phyloP scores from a whole-genome alignment of 495 filamentous ascomycete genomes.

The Daldinia grandis region DNA sequence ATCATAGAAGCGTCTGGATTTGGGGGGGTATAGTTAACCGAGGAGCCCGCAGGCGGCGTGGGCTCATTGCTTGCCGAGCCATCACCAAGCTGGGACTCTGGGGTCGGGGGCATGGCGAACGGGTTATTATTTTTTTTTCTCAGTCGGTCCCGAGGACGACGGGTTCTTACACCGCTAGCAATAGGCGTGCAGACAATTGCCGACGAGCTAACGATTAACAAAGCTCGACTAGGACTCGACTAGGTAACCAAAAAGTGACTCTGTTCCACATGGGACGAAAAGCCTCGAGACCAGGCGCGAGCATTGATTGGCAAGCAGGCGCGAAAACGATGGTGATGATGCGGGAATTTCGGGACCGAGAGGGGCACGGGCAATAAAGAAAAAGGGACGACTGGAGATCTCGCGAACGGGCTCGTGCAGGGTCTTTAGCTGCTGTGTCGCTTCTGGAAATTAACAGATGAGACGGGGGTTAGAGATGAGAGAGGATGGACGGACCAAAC shows the following conservation, averaged over 20 bases:
- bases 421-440: slow-evolving; percentile 34
- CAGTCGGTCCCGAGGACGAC: slow-evolving; percentile 44
- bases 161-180: slow-evolving; percentile 39
- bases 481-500: slow-evolving; percentile 18
- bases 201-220: slow-evolving; percentile 25
- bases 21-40: slow-evolving; percentile 46
- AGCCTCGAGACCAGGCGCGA: slow-evolving; percentile 22
- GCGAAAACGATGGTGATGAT: slow-evolving; percentile 26
- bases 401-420: slow-evolving; percentile 34
- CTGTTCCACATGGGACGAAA: slow-evolving; percentile 44
- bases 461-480: neutral
- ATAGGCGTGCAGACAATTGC: slow-evolving; percentile 23
- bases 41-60: slow-evolving; percentile 46
- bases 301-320: slow-evolving; percentile 41
- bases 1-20: slow-evolving; percentile 50
- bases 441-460: slow-evolving; percentile 25
- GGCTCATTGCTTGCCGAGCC: slow-evolving; percentile 43
- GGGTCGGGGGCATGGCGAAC: slow-evolving; percentile 44
- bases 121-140: neutral
- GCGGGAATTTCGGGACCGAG: slow-evolving; percentile 44
- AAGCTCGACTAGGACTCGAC: slow-evolving; percentile 35
- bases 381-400: slow-evolving; percentile 1
- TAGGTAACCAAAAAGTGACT: slow-evolving; percentile 34
- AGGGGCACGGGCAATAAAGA: slow-evolving; percentile 17
- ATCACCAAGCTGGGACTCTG: slow-evolving; percentile 47